Evolutionary conservation across 1,139 yeast species (phyloP), one percentile per base, ranked within the genome.

Genomic region (Diutina siamensis): DNA sequence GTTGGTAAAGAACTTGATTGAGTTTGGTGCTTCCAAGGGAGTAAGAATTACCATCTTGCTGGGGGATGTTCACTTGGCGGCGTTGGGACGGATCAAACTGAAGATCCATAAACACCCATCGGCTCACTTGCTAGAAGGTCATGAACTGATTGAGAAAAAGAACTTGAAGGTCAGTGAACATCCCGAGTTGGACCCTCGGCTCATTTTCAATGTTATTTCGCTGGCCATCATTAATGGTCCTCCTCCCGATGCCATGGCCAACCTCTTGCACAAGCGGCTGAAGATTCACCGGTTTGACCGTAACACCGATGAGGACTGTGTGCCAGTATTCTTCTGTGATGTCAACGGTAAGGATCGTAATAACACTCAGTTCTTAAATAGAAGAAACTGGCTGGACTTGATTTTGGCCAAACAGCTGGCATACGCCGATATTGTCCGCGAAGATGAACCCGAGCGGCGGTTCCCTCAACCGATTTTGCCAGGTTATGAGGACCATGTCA

Each of bases 181-280:
- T 32, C 88, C 94, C 0, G 80, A 79, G 53, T 57, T 65, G 28
- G 97, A 89, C 61, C 82, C 84, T 28, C 66, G 94, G 49, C 73
- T 87, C 51, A 80, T 92, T 60, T 75, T 86, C 59, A 92, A 89
- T 59, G 77, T 92, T 33, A 81, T 86, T 45, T 80, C 94, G 18
- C 84, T 95, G 10, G 97, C 97, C 2, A 87, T 89, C 49, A 80
- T 83, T 41, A 89, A 89, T 61, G 80, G 94, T 0, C 96, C 98
- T 12, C 97, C 97, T 2, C 95, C 97, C 1, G 77, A 79, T 58
- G 80, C 82, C 15, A 83, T 89, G 83, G 94, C 95, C 0, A 65
- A 68, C 10, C 68, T 88, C 53, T 62, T 76, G 46, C 74, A 81
- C 60, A 76, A 71, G 54, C 72, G 95, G 55, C 74, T 86, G 44